Base-by-base conservation (phyloP, 306 rosid species). In the Lupinus albus region DNA sequence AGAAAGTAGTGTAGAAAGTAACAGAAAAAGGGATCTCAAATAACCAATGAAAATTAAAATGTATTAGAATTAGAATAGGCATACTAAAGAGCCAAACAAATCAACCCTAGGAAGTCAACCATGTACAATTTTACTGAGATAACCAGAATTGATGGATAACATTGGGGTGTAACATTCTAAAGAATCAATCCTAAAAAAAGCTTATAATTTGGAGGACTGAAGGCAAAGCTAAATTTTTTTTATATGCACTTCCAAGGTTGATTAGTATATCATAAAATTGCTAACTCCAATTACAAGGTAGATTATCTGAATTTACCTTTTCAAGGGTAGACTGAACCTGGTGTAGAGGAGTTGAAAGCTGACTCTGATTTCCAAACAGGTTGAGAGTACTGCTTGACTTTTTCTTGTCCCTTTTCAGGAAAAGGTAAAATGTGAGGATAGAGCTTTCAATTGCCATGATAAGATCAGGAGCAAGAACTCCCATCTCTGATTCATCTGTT, bases 371-470 rank as follows among this genome's bases (percentile, higher is more conserved):
- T 74, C 95, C 95, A 79, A 83, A 84, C 50, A 83, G 80, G 54
- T 76, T 79, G 32, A 72, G 45, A 61, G 82, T 11, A 85, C 79
- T n/a, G 20, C 67, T 80, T 58, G 93, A 72, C 76, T 78, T 84
- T 76, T 83, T 87, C 82, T 83, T 89, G 79, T 93, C 98, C 83
- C 73, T 84, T 87, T 88, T 93, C 77, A 86, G 67, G 82, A 93
- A 89, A 56, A 79, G 72, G 48, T 80, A 87, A 80, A 93, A 89
- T 42, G 91, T 84, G 18, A 93, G 86, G 81, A 93, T 89, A 51
- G 89, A 83, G 44, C 82, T 77, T 76, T 89, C 89, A 25, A 89
- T 85, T 64, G 84, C 80, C 82, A 53, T 76, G 61, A 86, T 84
- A 51, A 93, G 87, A 73, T 89, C 94, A 59, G 87, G 70, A 47